Conservation (phyloP, 2,329 filamentous ascomycete species). For the Aspergillus sp. region DNA sequence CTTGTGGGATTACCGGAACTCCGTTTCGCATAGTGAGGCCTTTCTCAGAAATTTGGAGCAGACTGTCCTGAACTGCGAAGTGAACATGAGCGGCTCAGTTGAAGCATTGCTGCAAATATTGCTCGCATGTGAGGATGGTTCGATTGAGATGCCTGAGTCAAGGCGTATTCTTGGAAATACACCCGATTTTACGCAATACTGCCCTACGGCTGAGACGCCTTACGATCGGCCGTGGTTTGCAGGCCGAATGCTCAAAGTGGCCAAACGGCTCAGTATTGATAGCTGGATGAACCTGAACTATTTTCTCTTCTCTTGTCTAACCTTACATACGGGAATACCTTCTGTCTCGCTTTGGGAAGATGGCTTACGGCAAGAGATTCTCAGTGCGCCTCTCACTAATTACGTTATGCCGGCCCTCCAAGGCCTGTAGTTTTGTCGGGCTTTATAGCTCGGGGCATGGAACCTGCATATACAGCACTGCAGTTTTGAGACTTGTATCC, state of each 20-base stretch:
- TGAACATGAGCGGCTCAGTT: slow-evolving; percentile 40
- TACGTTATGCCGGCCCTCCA: slow-evolving; percentile 33
- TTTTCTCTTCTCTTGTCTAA: slow-evolving; percentile 40
- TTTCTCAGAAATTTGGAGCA: slow-evolving; percentile 38
- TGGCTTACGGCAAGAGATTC: slow-evolving; percentile 38
- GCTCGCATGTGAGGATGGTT: slow-evolving; percentile 37
- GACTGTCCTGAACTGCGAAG: slow-evolving; percentile 37
- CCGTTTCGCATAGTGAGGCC: slow-evolving; percentile 28
- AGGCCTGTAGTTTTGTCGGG: slow-evolving; percentile 2
- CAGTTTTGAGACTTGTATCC: neutral
- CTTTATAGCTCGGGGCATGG: neutral
- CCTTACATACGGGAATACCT: slow-evolving; percentile 27
- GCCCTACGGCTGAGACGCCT: slow-evolving; percentile 24
- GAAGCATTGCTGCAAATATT: slow-evolving; percentile 44
- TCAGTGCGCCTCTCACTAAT: slow-evolving; percentile 38
- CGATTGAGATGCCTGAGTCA: neutral
- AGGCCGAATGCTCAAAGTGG: slow-evolving; percentile 43
- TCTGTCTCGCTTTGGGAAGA: slow-evolving; percentile 33
- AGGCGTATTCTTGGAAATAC: neutral
- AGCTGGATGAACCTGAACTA: slow-evolving; percentile 40
- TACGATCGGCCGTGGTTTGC: slow-evolving; percentile 42
- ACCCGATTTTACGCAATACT: slow-evolving; percentile 34
- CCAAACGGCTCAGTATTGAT: slow-evolving; percentile 36
- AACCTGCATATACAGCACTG: neutral
- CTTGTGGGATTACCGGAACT: slow-evolving; percentile 44